A percentile compares a stretch with the other conserved stretches of the same genome.
Conservation (phyloP, 805 yeast species). For the Schwanniomyces vanrijiae region DNA sequence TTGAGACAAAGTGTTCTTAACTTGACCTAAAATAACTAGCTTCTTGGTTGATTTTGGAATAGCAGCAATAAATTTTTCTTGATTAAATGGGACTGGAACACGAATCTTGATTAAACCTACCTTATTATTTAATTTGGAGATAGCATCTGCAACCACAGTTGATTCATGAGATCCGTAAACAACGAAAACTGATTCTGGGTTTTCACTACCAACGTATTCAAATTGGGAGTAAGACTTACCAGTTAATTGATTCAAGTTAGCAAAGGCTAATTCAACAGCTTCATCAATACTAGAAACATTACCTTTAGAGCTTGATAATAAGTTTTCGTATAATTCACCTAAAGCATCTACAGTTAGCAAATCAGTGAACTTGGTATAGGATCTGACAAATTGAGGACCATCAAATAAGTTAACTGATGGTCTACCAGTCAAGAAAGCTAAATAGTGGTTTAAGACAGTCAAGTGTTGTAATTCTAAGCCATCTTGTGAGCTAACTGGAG, state of each 20-base stretch:
- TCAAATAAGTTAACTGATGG: constrained; percentile 78
- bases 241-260: constrained; percentile 50
- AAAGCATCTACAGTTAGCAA: constrained; percentile 45
- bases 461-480: constrained; percentile 65
- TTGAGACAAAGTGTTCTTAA: constrained; percentile 15
- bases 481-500: constrained; percentile 54
- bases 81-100: constrained; percentile 78
- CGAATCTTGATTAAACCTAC: constrained; percentile 71
- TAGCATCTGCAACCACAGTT: constrained; percentile 48
- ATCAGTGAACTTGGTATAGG: constrained; percentile 46
- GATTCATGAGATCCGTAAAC: constrained; percentile 75
- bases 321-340: constrained; percentile 35
- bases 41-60: constrained; percentile 60
- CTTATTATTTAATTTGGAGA: constrained; percentile 36
- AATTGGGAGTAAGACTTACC: constrained; percentile 59
- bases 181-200: constrained; percentile 75
- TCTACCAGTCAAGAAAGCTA: constrained; percentile 48
- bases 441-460: constrained; percentile 60
- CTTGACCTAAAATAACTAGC: constrained; percentile 69
- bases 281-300: constrained; percentile 29
- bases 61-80: constrained; percentile 53
- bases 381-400: constrained; percentile 65
- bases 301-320: constrained; percentile 26
- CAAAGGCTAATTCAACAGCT: constrained; percentile 47
- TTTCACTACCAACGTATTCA: constrained; percentile 64